phyloP scores from a whole-genome alignment of 495 filamentous ascomycete genomes.

The Coniosporium apollinis region DNA sequence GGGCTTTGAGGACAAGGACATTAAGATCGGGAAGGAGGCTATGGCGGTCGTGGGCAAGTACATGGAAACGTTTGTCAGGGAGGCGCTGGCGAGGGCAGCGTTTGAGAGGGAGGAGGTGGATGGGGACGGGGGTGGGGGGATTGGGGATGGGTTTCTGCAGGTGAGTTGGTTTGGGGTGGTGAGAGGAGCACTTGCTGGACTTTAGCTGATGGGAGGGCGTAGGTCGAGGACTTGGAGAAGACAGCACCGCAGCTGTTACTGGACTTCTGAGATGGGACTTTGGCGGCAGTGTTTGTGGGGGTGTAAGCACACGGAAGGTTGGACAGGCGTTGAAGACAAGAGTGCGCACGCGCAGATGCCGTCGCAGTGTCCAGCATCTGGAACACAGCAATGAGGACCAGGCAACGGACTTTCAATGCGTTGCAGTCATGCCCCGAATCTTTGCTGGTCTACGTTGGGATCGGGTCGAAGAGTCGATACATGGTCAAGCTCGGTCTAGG shows the following conservation, averaged over 20 bases:
- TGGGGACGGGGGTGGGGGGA: slow-evolving; percentile 18
- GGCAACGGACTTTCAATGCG: too few relatives aligned
- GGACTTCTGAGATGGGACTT: slow-evolving; percentile 71
- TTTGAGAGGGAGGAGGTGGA: slow-evolving; percentile 49
- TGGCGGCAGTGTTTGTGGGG: too few relatives aligned
- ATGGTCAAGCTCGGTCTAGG: too few relatives aligned
- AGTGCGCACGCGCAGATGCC: too few relatives aligned
- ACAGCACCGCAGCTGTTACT: slow-evolving; percentile 75
- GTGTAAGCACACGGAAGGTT: too few relatives aligned
- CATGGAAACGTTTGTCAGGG: slow-evolving; percentile 79
- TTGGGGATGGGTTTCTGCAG: slow-evolving; percentile 51
- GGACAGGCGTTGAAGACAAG: too few relatives aligned
- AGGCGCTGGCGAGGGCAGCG: slow-evolving; percentile 71
- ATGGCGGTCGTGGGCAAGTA: slow-evolving; percentile 67
- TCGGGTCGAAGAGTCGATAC: too few relatives aligned
- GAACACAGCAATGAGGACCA: too few relatives aligned
- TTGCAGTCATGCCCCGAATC: too few relatives aligned
- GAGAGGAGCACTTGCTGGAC: background rate
- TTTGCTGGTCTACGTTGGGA: too few relatives aligned
- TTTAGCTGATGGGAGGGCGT: slow-evolving; percentile 7
- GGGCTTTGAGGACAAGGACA: slow-evolving; percentile 51
- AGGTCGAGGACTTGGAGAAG: slow-evolving; percentile 80
- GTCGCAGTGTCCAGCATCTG: too few relatives aligned
- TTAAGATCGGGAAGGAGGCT: slow-evolving; percentile 63
- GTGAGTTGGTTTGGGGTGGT: slow-evolving; percentile 27